phyloP scores from a whole-genome alignment of 2,329 filamentous ascomycete genomes.

The Trichoderma afroharzianum region DNA sequence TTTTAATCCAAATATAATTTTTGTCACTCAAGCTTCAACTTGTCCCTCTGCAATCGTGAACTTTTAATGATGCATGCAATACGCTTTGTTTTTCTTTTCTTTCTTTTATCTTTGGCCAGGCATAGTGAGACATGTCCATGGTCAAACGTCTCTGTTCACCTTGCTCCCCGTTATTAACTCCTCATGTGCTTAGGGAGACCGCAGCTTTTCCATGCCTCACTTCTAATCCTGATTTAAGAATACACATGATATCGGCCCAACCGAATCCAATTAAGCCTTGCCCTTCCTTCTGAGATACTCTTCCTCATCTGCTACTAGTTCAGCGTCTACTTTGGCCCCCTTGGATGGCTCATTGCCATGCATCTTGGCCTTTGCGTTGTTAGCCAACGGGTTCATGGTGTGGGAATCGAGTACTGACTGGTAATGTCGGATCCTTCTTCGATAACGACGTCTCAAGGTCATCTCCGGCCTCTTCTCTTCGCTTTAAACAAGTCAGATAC shows the following conservation, averaged over 20 bases:
- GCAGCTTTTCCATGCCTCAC: neutral
- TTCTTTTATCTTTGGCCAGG: neutral
- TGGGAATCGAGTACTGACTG: slow-evolving; percentile 37
- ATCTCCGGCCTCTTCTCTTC: slow-evolving; percentile 44
- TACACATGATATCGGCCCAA: neutral
- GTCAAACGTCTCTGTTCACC: neutral
- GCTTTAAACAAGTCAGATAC: slow-evolving; percentile 24
- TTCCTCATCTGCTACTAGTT: slow-evolving; percentile 66
- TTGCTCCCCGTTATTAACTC: neutral
- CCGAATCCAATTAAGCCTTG: slow-evolving; percentile 23
- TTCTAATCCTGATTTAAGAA: neutral
- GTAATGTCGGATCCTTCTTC: slow-evolving; percentile 60
- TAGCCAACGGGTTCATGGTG: neutral
- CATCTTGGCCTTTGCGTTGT: slow-evolving; percentile 47
- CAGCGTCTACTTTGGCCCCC: slow-evolving; percentile 68
- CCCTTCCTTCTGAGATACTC: slow-evolving; percentile 58
- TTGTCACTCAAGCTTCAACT: neutral
- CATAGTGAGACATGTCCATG: neutral
- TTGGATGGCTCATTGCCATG: slow-evolving; percentile 72
- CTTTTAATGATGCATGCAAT: neutral
- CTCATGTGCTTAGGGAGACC: neutral
- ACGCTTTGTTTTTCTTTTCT: neutral
- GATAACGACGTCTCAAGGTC: slow-evolving; percentile 37
- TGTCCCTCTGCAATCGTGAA: neutral
- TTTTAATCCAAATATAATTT: neutral